Percentiles rank a stretch among this genome's conserved stretches.
phyloP scores from a whole-genome alignment of 1,139 yeast species.

The Blastobotrys proliferans region DNA sequence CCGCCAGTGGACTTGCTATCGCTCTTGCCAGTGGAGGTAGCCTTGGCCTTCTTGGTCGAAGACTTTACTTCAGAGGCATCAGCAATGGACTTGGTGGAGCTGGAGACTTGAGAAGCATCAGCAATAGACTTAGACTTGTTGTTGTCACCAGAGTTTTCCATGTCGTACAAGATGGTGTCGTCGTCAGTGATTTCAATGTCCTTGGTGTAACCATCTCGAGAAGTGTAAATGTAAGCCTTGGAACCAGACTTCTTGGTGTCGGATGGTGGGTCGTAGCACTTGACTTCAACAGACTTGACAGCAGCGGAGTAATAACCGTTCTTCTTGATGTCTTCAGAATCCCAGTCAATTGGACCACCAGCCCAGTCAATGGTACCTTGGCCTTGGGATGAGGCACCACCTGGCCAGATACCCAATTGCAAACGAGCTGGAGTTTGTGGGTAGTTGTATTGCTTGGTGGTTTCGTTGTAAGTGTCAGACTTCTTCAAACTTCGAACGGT shows the following conservation, averaged over 20 bases:
- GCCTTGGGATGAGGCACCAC: constrained; percentile 62
- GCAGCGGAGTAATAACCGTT: constrained; percentile 77
- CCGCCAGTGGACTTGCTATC: constrained; percentile 10
- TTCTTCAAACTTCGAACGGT: constrained; percentile 63
- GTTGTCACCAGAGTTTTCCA: constrained; percentile 56
- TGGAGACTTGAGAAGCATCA: constrained; percentile 9
- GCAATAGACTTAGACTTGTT: constrained; percentile 14
- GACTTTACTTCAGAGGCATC: constrained; percentile 24
- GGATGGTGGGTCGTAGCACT: constrained; percentile 69
- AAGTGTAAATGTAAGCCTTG: constrained; percentile 51
- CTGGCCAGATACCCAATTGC: constrained; percentile 92
- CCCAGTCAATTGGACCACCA: constrained; percentile 86
- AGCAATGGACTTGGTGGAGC: constrained; percentile 16
- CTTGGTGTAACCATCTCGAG: constrained; percentile 43
- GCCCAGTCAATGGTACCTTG: constrained; percentile 91
- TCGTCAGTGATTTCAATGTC: constrained; percentile 57
- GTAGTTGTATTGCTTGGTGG: constrained; percentile 53
- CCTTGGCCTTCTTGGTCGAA: constrained; percentile 10
- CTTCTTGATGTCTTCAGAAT: constrained; percentile 64
- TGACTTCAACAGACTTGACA: constrained; percentile 55
- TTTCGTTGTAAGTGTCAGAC: constrained; percentile 63
- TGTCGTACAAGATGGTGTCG: constrained; percentile 53
- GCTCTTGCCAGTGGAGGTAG: not conserved
- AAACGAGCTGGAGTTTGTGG: constrained; percentile 91
- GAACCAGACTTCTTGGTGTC: constrained; percentile 45